These are phyloP conservation scores for Diaporthe aspalathi DNA, from an alignment of 2,329 filamentous ascomycete genomes.

Conservation along the genomic window DNA sequence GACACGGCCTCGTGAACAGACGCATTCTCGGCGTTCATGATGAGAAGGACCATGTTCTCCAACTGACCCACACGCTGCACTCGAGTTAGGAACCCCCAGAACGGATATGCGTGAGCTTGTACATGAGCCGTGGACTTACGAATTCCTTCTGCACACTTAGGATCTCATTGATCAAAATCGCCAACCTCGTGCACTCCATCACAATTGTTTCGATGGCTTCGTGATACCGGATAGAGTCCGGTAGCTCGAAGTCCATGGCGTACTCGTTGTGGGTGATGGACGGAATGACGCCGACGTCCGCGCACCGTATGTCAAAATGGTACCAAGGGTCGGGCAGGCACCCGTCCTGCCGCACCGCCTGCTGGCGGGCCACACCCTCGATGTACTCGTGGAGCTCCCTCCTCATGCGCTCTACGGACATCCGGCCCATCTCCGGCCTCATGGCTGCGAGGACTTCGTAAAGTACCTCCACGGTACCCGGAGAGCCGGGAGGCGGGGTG, in stretches of 20 bases:
- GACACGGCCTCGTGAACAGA: constrained; percentile 1
- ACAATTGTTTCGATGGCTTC: neutral
- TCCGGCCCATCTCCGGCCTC: neutral
- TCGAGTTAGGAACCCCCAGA: neutral
- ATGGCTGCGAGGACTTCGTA: constrained; percentile 2
- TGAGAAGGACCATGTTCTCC: neutral
- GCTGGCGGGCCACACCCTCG: constrained; percentile 2
- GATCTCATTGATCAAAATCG: neutral
- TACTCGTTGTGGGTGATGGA: constrained; percentile 23
- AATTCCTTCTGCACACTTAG: constrained; percentile 12
- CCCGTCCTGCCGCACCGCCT: neutral
- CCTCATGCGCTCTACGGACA: neutral
- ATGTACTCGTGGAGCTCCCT: neutral
- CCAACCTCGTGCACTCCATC: constrained; percentile 10
- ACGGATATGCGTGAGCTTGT: neutral
- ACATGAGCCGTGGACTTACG: neutral
- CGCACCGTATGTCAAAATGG: neutral
- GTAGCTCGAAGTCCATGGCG: constrained; percentile 12
- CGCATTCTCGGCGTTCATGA: neutral
- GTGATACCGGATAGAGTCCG: constrained; percentile 8
- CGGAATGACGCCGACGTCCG: neutral
- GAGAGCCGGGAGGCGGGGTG: neutral
- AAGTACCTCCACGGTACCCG: neutral
- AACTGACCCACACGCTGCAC: constrained; percentile 3
- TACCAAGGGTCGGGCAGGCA: neutral